Percentiles rank a stretch among this genome's conserved stretches.
Conservation (phyloP, 306 rosid species). For the Fragaria ananassa region DNA sequence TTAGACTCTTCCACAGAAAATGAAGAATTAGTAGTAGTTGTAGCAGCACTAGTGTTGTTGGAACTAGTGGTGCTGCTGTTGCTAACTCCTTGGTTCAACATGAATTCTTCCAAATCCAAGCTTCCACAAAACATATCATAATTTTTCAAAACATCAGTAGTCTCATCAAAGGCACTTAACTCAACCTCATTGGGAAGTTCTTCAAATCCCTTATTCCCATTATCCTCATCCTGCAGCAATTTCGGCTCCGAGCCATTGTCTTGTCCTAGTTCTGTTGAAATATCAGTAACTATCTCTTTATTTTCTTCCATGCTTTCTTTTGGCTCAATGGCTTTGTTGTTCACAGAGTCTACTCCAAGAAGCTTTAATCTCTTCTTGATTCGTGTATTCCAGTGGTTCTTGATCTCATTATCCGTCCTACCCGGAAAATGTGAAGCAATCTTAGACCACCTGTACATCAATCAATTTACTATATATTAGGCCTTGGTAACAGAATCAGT, state of each 20-base stretch:
- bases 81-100: slow-evolving; percentile 48
- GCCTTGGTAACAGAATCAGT: neutral
- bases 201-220: slow-evolving; percentile 19
- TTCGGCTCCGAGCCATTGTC: slow-evolving; percentile 26
- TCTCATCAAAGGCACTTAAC: slow-evolving; percentile 27
- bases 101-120: slow-evolving; percentile 40
- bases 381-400: slow-evolving; percentile 93
- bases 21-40: slow-evolving; percentile 48
- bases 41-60: slow-evolving; percentile 29
- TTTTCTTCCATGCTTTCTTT: slow-evolving; percentile 27
- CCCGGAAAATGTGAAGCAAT: slow-evolving; percentile 95
- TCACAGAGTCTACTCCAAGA: slow-evolving; percentile 61
- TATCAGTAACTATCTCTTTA: slow-evolving; percentile 9
- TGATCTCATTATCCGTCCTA: slow-evolving; percentile 90
- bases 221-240: slow-evolving; percentile 12
- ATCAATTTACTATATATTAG: neutral
- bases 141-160: slow-evolving; percentile 33
- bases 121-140: slow-evolving; percentile 43
- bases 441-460: slow-evolving; percentile 77
- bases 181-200: slow-evolving; percentile 18
- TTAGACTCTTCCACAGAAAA: slow-evolving; percentile 53
- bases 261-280: slow-evolving; percentile 10
- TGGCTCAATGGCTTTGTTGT: slow-evolving; percentile 41
- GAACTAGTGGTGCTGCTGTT: slow-evolving; percentile 30
- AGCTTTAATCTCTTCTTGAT: slow-evolving; percentile 85